phyloP scores from a whole-genome alignment of 2,329 filamentous ascomycete genomes.

The Claviceps quebecensis region DNA sequence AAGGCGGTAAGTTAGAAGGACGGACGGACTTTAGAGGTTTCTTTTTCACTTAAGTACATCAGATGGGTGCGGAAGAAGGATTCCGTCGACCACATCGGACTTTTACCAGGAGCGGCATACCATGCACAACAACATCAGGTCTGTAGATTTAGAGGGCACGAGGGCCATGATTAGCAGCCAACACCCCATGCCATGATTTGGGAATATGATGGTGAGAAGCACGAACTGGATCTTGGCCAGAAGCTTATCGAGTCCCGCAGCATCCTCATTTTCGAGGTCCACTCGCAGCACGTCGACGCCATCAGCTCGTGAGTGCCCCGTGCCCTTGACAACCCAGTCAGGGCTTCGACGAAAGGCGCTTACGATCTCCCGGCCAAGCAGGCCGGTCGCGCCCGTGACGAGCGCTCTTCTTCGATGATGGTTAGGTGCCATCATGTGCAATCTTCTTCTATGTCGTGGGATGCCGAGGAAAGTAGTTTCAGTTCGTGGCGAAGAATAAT shows the following conservation, averaged over 20 bases:
- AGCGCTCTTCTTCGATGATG: conserved; percentile 37
- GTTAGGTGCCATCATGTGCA: not conserved
- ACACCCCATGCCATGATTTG: not conserved
- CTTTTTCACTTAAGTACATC: no score
- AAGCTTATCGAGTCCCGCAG: conserved; percentile 29
- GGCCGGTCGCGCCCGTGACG: conserved; percentile 71
- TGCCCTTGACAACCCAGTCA: conserved; percentile 55
- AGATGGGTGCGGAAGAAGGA: no score
- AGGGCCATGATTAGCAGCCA: not conserved
- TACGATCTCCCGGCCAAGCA: conserved; percentile 68
- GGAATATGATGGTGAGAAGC: not conserved
- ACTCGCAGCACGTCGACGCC: conserved; percentile 52
- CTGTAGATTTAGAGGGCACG: conserved; percentile 24
- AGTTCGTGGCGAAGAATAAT: not conserved
- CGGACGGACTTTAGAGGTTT: not conserved
- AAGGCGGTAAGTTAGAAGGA: conserved; percentile 1
- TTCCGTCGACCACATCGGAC: no score
- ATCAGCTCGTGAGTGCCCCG: conserved; percentile 59
- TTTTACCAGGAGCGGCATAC: conserved; percentile 27
- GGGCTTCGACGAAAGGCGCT: conserved; percentile 46
- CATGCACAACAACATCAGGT: conserved; percentile 68
- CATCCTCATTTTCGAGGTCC: conserved; percentile 30
- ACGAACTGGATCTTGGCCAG: conserved; percentile 43
- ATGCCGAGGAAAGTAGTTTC: not conserved
- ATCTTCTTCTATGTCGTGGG: not conserved